These are phyloP conservation scores for Piloderma croceum DNA, from an alignment of 768 basidiomycete species.

Conservation along the genomic window DNA sequence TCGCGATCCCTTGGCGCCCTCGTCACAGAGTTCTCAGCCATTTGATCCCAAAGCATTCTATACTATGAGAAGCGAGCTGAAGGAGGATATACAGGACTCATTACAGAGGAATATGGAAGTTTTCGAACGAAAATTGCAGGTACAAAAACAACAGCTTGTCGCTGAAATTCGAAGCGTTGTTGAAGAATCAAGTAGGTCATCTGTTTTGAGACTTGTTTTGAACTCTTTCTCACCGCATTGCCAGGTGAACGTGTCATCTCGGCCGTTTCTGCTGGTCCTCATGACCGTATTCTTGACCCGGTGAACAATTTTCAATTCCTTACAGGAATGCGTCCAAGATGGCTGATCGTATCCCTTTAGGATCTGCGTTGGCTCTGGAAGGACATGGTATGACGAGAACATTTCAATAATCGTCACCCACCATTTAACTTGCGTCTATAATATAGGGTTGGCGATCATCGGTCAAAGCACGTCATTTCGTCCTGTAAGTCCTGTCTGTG, in stretches of 20 bases:
- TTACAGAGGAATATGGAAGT: slow-evolving; percentile 24
- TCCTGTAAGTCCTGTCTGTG: no score
- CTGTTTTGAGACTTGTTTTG: neutral
- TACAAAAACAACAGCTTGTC: slow-evolving; percentile 27
- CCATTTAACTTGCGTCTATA: neutral
- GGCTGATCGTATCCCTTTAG: slow-evolving; percentile 11
- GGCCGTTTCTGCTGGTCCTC: slow-evolving; percentile 36
- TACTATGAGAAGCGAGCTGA: slow-evolving; percentile 20
- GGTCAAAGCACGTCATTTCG: slow-evolving; percentile 36
- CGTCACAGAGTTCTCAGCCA: no score
- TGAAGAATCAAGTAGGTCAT: slow-evolving; percentile 13
- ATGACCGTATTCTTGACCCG: slow-evolving; percentile 38
- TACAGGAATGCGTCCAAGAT: no score
- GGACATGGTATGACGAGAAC: slow-evolving; percentile 27
- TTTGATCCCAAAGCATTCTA: slow-evolving; percentile 9
- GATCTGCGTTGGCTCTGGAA: slow-evolving; percentile 35
- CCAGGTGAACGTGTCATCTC: slow-evolving; percentile 35
- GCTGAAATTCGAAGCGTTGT: no score
- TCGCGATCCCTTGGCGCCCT: no score
- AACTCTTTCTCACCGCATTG: slow-evolving; percentile 18
- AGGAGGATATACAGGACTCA: slow-evolving; percentile 20
- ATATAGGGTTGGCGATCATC: slow-evolving; percentile 32
- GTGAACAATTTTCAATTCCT: slow-evolving; percentile 15
- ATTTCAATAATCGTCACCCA: no score
- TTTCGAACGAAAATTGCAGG: slow-evolving; percentile 31